Base-by-base conservation (phyloP, 768 basidiomycete genomes). In the Lactarius quietus region DNA sequence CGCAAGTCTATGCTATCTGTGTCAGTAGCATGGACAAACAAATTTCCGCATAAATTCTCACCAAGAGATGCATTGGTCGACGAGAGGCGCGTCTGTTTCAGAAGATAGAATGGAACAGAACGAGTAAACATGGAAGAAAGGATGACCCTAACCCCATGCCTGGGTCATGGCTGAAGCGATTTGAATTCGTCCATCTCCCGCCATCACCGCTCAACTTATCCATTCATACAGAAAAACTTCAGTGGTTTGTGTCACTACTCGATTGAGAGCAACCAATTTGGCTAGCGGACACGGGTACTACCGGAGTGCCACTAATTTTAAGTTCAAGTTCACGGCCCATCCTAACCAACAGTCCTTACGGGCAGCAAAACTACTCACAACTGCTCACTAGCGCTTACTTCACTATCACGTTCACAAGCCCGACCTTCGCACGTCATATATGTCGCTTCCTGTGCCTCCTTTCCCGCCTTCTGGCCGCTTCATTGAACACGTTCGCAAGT, bases 401-500 rank as follows among this genome's bases (percentile, higher is more conserved):
- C 53, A 56, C 45, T 4, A 39, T 59, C 57, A 43, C 51, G 28
- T 23, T 23, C 12, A 18, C 41, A 12, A 20, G 17, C 58, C 41
- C 41, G 57, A 26, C 28, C 28, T 36, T 51, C 29, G 26, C 29
- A 20, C 20, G 6, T 33, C 20, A 26, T 10, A 14, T 17, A 67
- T 67, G 66, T 23, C 63, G 20, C 55, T 55, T 39, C 61, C 36
- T 26, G 41, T n/a, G 18, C 66, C 66, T 14, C 65, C 70, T 31
- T 75, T 84, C 60, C 84, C 86, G 64, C 74, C 81, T 53, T 76
- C 82, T 59, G 78, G 82, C 26, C 67, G 73, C 39, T 88, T 80
- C 70, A 67, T 88, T 20, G 69, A 79, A 41, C 79, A 83, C 17
- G 81, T 91, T 41, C 81, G 83, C 56, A 72, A 80, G 56, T 85